Evolutionary conservation across 805 yeast genomes (phyloP).

Genomic region (Helenozyma baotianmanensis): DNA sequence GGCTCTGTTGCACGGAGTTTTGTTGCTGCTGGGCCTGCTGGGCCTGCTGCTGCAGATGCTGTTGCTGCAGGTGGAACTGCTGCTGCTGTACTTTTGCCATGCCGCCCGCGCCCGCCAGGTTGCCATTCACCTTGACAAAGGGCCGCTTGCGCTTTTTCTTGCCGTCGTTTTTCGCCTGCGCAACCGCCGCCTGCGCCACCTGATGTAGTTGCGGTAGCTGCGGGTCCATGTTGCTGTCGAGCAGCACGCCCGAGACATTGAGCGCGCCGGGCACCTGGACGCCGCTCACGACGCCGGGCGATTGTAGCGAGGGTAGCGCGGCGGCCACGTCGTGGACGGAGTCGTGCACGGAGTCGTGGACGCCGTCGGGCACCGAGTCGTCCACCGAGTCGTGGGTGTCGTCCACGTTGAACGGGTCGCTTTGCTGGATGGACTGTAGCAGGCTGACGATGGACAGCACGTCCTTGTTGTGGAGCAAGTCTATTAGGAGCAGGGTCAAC

Average conservation of each 20-base stretch:
- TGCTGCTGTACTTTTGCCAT: constrained; percentile 6
- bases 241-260: constrained; percentile 9
- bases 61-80: constrained; percentile 2
- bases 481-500: constrained; percentile 29
- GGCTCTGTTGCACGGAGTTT: neutral
- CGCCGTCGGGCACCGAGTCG: constrained; percentile 11
- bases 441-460: constrained; percentile 21
- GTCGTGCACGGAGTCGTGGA: constrained; percentile 10
- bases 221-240: constrained; percentile 38
- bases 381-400: constrained; percentile 13
- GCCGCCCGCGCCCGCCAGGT: neutral
- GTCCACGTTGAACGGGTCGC: constrained; percentile 14
- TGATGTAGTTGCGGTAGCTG: constrained; percentile 38
- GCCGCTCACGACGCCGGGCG: constrained; percentile 6
- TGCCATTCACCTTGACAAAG: constrained; percentile 4
- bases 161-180: constrained; percentile 17
- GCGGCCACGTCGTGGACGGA: constrained; percentile 10
- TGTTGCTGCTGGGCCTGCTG: neutral
- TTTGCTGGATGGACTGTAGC: constrained; percentile 25
- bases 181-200: constrained; percentile 37
- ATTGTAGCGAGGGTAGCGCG: constrained; percentile 7
- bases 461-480: constrained; percentile 27
- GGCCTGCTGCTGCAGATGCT: neutral
- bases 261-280: constrained; percentile 6
- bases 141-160: constrained; percentile 9